Evolutionary conservation across 495 filamentous ascomycete species (phyloP).

Genomic region (Xylaria venustula): DNA sequence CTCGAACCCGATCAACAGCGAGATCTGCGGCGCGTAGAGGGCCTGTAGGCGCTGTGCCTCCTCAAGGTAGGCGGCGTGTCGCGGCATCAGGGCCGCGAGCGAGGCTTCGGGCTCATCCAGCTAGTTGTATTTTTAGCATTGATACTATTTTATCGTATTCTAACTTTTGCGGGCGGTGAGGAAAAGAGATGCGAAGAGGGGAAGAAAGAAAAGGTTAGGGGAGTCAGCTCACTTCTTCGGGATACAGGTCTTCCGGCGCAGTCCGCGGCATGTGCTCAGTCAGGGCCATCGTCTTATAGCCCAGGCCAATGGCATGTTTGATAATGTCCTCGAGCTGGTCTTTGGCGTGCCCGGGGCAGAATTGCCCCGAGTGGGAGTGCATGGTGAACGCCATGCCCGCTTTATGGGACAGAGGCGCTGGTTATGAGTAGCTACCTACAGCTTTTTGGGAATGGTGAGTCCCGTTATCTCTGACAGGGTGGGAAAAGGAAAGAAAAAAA

Average conservation of each 20-base stretch:
- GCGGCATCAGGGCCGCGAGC: constrained; percentile 43
- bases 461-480: no score
- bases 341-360: constrained; percentile 86
- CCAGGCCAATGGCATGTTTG: constrained; percentile 69
- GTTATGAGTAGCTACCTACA: no score
- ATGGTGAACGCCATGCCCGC: constrained; percentile 92
- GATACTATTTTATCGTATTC: no score
- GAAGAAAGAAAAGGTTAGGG: no score
- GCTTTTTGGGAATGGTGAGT: no score
- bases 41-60: constrained; percentile 71
- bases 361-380: constrained; percentile 96
- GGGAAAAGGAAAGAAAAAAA: no score
- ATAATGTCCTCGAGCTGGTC: constrained; percentile 82
- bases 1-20: constrained; percentile 87
- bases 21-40: constrained; percentile 68
- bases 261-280: constrained; percentile 97
- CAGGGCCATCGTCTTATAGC: constrained; percentile 79
- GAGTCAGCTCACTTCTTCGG: constrained; percentile 71
- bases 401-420: neutral
- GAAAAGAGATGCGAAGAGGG: no score
- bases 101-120: constrained; percentile 35
- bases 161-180: no score
- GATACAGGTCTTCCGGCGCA: constrained; percentile 73
- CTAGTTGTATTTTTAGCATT: constrained; percentile 17
- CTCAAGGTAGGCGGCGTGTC: constrained; percentile 67